Evolutionary conservation across 2,329 filamentous ascomycete species (phyloP).

Genomic region (Sclerotinia nivalis): DNA sequence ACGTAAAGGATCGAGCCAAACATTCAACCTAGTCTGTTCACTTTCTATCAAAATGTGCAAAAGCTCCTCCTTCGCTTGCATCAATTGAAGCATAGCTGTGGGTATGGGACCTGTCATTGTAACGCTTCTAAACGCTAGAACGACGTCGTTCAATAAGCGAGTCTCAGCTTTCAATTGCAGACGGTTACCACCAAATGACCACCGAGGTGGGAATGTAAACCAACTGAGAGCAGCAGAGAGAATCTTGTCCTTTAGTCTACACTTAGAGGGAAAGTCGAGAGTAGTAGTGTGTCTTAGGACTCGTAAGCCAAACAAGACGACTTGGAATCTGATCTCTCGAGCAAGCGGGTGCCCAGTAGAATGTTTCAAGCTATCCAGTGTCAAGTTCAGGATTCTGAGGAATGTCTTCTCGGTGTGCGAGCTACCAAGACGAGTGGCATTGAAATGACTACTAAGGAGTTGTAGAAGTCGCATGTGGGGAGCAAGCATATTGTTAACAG

Average conservation of each 20-base stretch:
- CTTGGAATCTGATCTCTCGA: conserved; percentile 86
- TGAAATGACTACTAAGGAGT: conserved; percentile 93
- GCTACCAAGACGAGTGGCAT: conserved; percentile 83
- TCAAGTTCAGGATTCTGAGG: conserved; percentile 75
- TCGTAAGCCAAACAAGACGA: conserved; percentile 78
- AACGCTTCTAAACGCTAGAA: conserved; percentile 64
- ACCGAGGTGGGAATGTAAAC: conserved; percentile 81
- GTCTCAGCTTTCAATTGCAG: conserved; percentile 93
- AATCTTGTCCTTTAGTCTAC: conserved; percentile 85
- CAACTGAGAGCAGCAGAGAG: conserved; percentile 83
- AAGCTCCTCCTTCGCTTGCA: conserved; percentile 81
- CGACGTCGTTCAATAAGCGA: conserved; percentile 75
- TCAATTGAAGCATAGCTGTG: conserved; percentile 54
- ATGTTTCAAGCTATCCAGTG: conserved; percentile 70
- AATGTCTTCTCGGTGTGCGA: conserved; percentile 80
- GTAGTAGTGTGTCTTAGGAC: conserved; percentile 73
- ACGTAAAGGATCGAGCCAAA: conserved; percentile 85
- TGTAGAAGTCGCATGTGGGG: conserved; percentile 85
- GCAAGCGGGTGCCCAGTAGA: conserved; percentile 81
- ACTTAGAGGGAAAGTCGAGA: conserved; percentile 63
- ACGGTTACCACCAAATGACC: conserved; percentile 94
- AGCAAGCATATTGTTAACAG: conserved; percentile 78
- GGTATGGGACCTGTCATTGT: conserved; percentile 54
- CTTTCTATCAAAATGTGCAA: conserved; percentile 77
- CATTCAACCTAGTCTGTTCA: conserved; percentile 77